Evolutionary conservation across 2,329 filamentous ascomycete species (phyloP).

Genomic region (Hypoxylon sp.): DNA sequence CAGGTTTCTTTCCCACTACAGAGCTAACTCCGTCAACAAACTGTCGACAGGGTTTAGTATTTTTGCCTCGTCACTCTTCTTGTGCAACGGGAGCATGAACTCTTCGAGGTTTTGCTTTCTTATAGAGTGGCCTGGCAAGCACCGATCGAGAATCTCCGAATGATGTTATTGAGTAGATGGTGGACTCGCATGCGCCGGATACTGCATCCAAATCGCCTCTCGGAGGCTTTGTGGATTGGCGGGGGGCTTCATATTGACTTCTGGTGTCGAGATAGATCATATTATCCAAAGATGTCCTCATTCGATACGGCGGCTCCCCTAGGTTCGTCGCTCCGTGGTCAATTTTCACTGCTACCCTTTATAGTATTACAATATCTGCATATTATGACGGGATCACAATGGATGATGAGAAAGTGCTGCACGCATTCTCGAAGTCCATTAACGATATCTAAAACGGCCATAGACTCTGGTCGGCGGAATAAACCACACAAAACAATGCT

Average conservation of each 20-base stretch:
- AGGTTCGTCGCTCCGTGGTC: not conserved
- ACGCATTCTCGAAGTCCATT: not conserved
- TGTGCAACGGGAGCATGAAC: not conserved
- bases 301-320: not conserved
- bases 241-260: not conserved
- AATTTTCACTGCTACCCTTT: not conserved
- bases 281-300: not conserved
- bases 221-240: too few relatives aligned
- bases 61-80: not conserved
- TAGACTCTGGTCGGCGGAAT: not conserved
- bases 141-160: not conserved
- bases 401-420: not conserved
- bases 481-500: not conserved
- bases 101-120: not conserved
- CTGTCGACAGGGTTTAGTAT: not conserved
- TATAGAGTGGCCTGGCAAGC: not conserved
- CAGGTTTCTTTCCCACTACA: not conserved
- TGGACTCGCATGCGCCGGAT: conserved; percentile 3
- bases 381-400: not conserved
- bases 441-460: not conserved
- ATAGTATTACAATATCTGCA: not conserved
- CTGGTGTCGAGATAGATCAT: not conserved
- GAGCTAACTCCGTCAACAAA: not conserved
- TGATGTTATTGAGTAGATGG: conserved; percentile 4
- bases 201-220: too few relatives aligned